Percentiles rank a stretch among this genome's conserved stretches.
These are phyloP conservation scores for Silene noctiflora DNA, from an alignment of 179 eudicot genomes.

Conservation along the genomic window DNA sequence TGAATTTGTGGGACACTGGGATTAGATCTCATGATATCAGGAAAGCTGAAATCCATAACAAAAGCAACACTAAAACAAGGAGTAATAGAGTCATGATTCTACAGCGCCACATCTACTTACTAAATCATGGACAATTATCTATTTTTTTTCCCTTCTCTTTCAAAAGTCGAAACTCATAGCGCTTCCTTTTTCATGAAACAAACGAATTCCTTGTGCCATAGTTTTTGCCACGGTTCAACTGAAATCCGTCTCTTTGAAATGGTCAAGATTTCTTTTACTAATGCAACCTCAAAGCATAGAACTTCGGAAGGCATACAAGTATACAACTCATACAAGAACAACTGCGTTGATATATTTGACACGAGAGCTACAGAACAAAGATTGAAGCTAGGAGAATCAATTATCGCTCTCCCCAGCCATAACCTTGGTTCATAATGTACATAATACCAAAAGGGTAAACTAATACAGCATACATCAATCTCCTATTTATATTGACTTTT, in stretches of 20 bases:
- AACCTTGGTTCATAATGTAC: conserved; percentile 30
- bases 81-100: too few species aligned
- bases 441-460: conserved; percentile 35
- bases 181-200: too few species aligned
- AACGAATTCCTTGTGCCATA: neutral
- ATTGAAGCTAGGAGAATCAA: conserved; percentile 33
- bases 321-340: conserved; percentile 19
- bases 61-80: too few species aligned
- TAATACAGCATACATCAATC: conserved; percentile 33
- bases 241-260: neutral
- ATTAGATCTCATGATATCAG: conserved; percentile 19
- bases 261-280: neutral
- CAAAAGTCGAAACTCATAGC: too few species aligned
- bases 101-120: too few species aligned
- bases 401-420: conserved; percentile 20
- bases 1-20: conserved; percentile 4
- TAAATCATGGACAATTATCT: too few species aligned
- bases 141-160: neutral
- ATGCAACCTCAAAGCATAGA: neutral
- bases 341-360: conserved; percentile 26
- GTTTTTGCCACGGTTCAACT: neutral
- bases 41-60: neutral
- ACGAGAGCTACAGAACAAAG: conserved; percentile 29
- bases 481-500: conserved; percentile 31
- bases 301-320: conserved; percentile 8